Base-by-base conservation (phyloP, 768 basidiomycete genomes). In the Boletellus ananiceps region DNA sequence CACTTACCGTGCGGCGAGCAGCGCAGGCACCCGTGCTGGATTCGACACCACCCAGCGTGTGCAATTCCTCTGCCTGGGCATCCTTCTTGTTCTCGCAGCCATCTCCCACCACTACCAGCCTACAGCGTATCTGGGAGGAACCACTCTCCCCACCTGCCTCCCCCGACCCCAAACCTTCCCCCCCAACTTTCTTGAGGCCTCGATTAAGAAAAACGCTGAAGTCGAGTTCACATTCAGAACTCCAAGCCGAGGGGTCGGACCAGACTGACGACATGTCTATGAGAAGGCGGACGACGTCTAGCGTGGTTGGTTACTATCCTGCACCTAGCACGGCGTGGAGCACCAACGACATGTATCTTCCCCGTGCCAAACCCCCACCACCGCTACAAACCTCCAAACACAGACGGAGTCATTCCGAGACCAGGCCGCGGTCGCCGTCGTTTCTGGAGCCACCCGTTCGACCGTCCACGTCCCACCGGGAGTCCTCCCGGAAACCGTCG, bases 331-430 rank as follows among this genome's bases (percentile, higher is more conserved):
- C 61, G n/a, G 9, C 47, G 6, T 62, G 63, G 47, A 46, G 49
- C n/a, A 18, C 51, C 11, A 5, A 50, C 15, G 64, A 64, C 29
- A 21, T 57, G 0, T 65, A 31, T 29, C 51, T 68, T 39, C 56
- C 62, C 12, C 60, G 51, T 4, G 51, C 62, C 23, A 61, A 56
- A 27, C 47, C 57, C 16, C 52, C 59, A 25, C 47, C 46, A 2
- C 56, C 63, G 2, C 50, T 59, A 0, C 53, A 52, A 23, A 16
- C 2, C 8, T 37, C 33, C 36, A 50, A 40, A 13, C 61, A 61
- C 13, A 37, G 45, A 23, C 58, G 51, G 29, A 51, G 43, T 34
- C 8, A 13, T 18, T 58, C 61, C 8, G 23, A 44, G 9, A 13
- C 1, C 19, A 31, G 8, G 12, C 19, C 16, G 9, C 3, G 14